Evolutionary conservation across 768 basidiomycete genomes (phyloP).

Genomic region (Psilocybe subaeruginosa): DNA sequence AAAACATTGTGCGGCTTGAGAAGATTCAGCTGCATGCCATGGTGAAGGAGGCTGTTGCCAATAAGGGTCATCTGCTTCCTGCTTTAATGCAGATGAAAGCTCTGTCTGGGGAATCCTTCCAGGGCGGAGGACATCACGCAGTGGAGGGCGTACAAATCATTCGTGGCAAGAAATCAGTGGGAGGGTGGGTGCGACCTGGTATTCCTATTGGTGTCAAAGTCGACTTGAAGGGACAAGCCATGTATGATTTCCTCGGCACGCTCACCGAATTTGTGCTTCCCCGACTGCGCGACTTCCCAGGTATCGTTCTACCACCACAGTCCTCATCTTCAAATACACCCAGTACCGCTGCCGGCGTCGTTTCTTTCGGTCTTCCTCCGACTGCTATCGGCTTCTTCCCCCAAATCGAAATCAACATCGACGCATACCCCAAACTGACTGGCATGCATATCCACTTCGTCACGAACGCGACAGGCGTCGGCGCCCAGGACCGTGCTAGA

Average conservation of each 20-base stretch:
- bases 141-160: conserved; percentile 81
- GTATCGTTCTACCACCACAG: conserved; percentile 77
- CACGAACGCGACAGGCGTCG: conserved; percentile 85
- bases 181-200: conserved; percentile 84
- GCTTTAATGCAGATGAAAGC: conserved; percentile 87
- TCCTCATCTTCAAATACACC: conserved; percentile 73
- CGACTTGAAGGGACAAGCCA: conserved; percentile 84
- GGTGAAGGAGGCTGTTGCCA: conserved; percentile 77
- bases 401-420: conserved; percentile 92
- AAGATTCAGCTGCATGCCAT: conserved; percentile 86
- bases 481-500: conserved; percentile 88
- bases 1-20: conserved; percentile 78
- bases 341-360: conserved; percentile 82
- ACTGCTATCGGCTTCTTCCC: conserved; percentile 90
- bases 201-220: conserved; percentile 89
- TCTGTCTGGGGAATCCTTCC: conserved; percentile 80
- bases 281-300: conserved; percentile 87
- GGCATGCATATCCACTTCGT: conserved; percentile 96
- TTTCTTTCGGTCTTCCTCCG: conserved; percentile 85
- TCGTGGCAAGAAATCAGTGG: conserved; percentile 66
- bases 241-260: conserved; percentile 92
- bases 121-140: conserved; percentile 72
- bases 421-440: conserved; percentile 81
- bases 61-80: conserved; percentile 75
- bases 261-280: conserved; percentile 96